Conservation (phyloP, 768 basidiomycete genomes). For the Chlorophyllum brunneum region DNA sequence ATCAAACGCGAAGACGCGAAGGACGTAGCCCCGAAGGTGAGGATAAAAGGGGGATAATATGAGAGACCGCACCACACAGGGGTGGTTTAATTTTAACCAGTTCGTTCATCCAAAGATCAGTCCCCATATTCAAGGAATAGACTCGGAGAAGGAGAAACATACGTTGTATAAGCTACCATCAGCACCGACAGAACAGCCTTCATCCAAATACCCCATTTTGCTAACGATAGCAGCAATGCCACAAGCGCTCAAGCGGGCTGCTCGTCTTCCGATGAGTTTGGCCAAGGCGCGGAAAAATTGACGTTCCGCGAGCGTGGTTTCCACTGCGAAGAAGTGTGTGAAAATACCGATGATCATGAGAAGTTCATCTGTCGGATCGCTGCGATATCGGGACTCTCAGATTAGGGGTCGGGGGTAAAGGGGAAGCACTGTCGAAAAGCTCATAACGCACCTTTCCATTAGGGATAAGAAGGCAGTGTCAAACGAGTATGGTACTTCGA, state of each 20-base stretch:
- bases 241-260: slow-evolving; percentile 88
- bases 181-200: slow-evolving; percentile 85
- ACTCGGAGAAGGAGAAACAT: slow-evolving; percentile 19
- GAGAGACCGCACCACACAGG: no score
- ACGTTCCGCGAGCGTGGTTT: slow-evolving; percentile 94
- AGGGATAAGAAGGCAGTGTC: slow-evolving; percentile 97
- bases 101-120: no score
- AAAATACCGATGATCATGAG: slow-evolving; percentile 97
- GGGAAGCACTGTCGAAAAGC: not conserved
- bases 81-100: no score
- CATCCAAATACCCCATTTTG: slow-evolving; percentile 91
- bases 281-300: slow-evolving; percentile 97
- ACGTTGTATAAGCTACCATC: slow-evolving; percentile 97
- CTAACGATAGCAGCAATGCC: slow-evolving; percentile 96
- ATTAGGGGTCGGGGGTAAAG: not conserved
- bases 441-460: slow-evolving; percentile 75
- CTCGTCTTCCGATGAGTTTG: slow-evolving; percentile 82
- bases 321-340: slow-evolving; percentile 93
- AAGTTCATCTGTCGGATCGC: slow-evolving; percentile 94
- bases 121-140: not conserved
- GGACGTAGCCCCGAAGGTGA: not conserved
- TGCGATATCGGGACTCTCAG: slow-evolving; percentile 21
- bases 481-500: slow-evolving; percentile 88
- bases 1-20: not conserved
- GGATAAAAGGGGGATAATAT: no score